A percentile compares a stretch with the other conserved stretches of the same genome.
phyloP scores from a whole-genome alignment of 2,329 filamentous ascomycete species.

The Diaporthe citriasiana region DNA sequence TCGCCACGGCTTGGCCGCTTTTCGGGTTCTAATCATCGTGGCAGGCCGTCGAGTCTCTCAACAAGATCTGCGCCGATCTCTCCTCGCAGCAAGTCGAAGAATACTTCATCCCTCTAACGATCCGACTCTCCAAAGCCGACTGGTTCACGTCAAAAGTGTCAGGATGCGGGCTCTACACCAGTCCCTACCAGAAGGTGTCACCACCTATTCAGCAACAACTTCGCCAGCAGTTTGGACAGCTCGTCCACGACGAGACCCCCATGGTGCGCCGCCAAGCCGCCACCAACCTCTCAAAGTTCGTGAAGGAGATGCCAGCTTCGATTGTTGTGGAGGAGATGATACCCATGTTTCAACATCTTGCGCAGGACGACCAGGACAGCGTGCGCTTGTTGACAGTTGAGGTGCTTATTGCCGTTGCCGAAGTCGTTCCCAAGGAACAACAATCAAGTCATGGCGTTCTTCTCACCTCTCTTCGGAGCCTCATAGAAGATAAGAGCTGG shows the following conservation, averaged over 20 bases:
- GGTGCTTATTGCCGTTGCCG: conserved; percentile 94
- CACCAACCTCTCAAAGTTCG: conserved; percentile 96
- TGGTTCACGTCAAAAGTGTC: conserved; percentile 99
- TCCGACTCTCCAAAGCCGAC: conserved; percentile 97
- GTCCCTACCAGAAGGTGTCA: conserved; percentile 92
- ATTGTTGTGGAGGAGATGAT: conserved; percentile 99
- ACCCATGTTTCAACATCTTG: conserved; percentile 96
- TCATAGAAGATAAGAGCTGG: conserved; percentile 99
- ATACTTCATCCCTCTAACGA: conserved; percentile 94
- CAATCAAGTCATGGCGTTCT: conserved; percentile 96
- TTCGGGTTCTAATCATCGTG: conserved; percentile 32
- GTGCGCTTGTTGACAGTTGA: conserved; percentile 96
- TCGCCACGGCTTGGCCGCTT: conserved; percentile 25
- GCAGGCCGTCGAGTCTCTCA: conserved; percentile 97
- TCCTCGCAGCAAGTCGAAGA: conserved; percentile 95
- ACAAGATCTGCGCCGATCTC: conserved; percentile 97
- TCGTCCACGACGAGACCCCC: conserved; percentile 98
- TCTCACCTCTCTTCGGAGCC: conserved; percentile 87
- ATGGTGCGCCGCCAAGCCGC: conserved; percentile 98
- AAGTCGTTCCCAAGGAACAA: conserved; percentile 97
- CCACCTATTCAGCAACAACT: conserved; percentile 90
- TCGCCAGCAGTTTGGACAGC: conserved; percentile 89
- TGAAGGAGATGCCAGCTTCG: conserved; percentile 93
- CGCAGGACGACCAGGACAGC: conserved; percentile 96
- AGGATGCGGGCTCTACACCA: conserved; percentile 93